Base-by-base conservation (phyloP, 2,329 filamentous ascomycete species). In the Colletotrichum nymphaeae region DNA sequence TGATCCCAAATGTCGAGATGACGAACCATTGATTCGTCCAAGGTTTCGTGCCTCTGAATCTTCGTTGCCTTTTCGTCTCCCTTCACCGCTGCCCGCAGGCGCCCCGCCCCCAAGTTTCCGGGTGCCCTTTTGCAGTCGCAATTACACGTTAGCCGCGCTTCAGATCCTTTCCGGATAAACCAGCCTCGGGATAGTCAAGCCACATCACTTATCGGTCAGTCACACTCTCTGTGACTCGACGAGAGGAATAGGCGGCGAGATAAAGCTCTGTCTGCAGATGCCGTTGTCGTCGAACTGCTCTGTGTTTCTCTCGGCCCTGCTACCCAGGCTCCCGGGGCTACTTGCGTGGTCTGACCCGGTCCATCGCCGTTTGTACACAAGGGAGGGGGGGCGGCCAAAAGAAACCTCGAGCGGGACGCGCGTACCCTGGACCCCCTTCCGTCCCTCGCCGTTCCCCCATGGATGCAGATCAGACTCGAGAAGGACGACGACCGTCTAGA, bases 401-500 rank as follows among this genome's bases (percentile, higher is more conserved):
- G 46, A 70, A 73, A 32, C 26, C 60, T 52, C 52, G 35, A 53
- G 56, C 67, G 62, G 62, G 72, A 72, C 72, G 72, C 72, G 72
- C 72, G 72, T 74, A 72, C 72, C 63, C 63, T 74, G 59, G 67
- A 32, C 42, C 67, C 60, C 22, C 56, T 64, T 52, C 62, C 49
- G 49, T 49, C 42, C 42, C 42, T 49, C 42, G 42, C 42, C 42
- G 30, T 63, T 58, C 58, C 55, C 58, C 67, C 63, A 74, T 69
- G 69, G 68, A 63, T 65, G 70, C 58, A 69, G 72, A 76, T 76
- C 76, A 76, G 75, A 75, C 75, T 60, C 37, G 19, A 24, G 65
- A 46, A 30, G 24, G 58, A 26, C 64, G 49, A 60, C 59, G 9
- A 58, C 37, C 58, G 52, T 28, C 42, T 7, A 35, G 32, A 28